phyloP scores from a whole-genome alignment of 2,329 filamentous ascomycete species.

The Geosmithia putterillii region DNA sequence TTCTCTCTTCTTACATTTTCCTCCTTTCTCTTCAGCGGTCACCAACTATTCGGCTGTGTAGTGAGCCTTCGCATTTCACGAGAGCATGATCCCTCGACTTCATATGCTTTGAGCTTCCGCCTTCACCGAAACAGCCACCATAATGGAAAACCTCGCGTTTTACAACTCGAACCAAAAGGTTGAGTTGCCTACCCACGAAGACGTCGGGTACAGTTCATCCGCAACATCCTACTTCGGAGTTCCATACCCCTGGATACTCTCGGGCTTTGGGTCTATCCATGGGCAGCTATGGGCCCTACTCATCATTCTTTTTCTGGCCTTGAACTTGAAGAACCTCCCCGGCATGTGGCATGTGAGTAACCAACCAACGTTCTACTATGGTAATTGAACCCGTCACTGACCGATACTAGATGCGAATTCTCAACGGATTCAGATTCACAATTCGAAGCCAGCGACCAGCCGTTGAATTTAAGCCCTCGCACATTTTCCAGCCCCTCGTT shows the following conservation, averaged over 20 bases:
- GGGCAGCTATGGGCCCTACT: not conserved
- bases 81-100: not conserved
- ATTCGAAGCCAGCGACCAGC: constrained; percentile 9
- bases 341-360: not conserved
- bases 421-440: not conserved
- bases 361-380: not conserved
- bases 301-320: not conserved
- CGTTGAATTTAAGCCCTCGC: not conserved
- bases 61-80: not conserved
- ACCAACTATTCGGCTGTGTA: not conserved
- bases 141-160: not conserved
- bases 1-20: not conserved
- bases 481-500: not conserved
- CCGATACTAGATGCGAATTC: not conserved
- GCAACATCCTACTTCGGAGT: not conserved
- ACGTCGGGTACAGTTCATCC: not conserved
- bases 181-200: not conserved
- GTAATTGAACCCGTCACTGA: not conserved
- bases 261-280: not conserved
- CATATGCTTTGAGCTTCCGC: not conserved
- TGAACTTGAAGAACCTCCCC: not conserved
- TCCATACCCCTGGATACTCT: not conserved
- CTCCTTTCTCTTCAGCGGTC: not conserved
- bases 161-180: not conserved
- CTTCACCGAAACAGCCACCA: not conserved